phyloP scores from a whole-genome alignment of 768 basidiomycete genomes.

The Leccinum variicolor region DNA sequence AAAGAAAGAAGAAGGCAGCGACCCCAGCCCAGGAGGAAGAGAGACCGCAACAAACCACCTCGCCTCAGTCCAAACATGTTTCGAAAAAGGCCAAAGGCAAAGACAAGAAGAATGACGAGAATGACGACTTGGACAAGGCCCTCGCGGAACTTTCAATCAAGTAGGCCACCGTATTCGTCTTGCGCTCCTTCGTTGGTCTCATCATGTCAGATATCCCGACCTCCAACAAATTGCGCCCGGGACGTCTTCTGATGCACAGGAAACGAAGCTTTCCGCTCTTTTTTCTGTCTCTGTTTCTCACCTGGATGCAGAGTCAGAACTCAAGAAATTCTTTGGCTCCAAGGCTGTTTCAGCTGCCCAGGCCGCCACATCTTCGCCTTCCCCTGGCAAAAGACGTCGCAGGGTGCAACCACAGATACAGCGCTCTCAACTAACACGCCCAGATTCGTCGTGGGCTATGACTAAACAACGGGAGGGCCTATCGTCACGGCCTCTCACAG shows the following conservation, averaged over 20 bases:
- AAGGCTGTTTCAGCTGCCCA: conserved; percentile 75
- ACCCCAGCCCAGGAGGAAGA: conserved; percentile 5
- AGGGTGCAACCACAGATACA: conserved; percentile 34
- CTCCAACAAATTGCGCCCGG: conserved; percentile 36
- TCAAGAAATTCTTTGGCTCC: conserved; percentile 91
- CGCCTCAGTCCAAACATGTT: conserved; percentile 40
- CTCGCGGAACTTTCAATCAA: conserved; percentile 81
- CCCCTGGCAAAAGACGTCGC: conserved; percentile 38
- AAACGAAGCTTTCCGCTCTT: conserved; percentile 46
- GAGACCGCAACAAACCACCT: not conserved
- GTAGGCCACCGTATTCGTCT: conserved; percentile 38
- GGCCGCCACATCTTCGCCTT: conserved; percentile 32
- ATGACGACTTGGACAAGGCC: conserved; percentile 81
- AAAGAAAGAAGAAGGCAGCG: conserved; percentile 37
- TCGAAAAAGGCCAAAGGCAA: conserved; percentile 62
- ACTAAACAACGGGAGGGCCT: conserved; percentile 70
- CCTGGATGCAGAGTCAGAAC: conserved; percentile 86
- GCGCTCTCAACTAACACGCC: conserved; percentile 74
- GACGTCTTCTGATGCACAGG: conserved; percentile 25
- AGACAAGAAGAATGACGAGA: conserved; percentile 55
- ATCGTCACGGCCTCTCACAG: conserved; percentile 53
- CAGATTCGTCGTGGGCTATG: conserved; percentile 73
- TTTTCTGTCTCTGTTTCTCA: conserved; percentile 77
- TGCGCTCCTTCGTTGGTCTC: not conserved
- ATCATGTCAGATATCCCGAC: conserved; percentile 46